Conservation (phyloP, 2,329 filamentous ascomycete genomes). For the Lasiodiplodia citricola region DNA sequence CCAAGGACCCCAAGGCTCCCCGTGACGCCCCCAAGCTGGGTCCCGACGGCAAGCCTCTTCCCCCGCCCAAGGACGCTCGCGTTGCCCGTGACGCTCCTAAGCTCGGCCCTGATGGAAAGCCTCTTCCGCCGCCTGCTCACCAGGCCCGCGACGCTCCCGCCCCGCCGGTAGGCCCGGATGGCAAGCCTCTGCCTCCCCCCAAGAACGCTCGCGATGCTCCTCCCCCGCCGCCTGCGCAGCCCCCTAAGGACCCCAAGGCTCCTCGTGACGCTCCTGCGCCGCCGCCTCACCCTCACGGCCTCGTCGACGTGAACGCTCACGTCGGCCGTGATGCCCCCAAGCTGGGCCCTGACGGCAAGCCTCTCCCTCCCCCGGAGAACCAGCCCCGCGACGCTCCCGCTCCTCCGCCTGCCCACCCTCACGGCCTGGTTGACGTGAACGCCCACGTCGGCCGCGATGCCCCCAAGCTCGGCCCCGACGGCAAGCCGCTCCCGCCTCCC, state of each 20-base stretch:
- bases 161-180: background rate
- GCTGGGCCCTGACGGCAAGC: background rate
- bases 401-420: too few species aligned
- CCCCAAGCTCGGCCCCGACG: background rate
- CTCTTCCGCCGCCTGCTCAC: background rate
- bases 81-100: constrained; percentile 11
- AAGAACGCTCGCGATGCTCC: background rate
- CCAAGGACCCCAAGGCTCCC: background rate
- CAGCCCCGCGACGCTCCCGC: background rate
- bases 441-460: background rate
- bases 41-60: background rate
- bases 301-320: background rate
- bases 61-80: background rate
- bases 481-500: background rate
- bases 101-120: background rate
- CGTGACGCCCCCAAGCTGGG: background rate
- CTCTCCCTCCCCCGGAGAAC: background rate
- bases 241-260: background rate
- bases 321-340: background rate
- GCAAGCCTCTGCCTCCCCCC: background rate
- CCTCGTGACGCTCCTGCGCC: background rate
- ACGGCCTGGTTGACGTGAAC: background rate
- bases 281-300: background rate
- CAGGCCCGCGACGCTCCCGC: constrained; percentile 1
- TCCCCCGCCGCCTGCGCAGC: background rate